Evolutionary conservation across 2,329 filamentous ascomycete species (phyloP).

Genomic region (Amphichorda felina): DNA sequence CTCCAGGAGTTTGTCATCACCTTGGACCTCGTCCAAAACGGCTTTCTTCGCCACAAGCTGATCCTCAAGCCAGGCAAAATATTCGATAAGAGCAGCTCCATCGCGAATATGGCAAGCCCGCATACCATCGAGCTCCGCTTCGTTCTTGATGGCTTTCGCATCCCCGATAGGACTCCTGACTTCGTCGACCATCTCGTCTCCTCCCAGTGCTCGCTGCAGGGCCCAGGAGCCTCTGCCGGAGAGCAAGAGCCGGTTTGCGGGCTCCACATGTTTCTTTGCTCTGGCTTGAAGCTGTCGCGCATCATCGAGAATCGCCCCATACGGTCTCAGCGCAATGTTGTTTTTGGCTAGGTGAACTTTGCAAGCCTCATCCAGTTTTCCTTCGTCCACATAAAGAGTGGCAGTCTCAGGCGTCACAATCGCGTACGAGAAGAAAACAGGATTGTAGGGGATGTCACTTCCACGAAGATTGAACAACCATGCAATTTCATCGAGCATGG

Average conservation of each 20-base stretch:
- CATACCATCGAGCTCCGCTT: conserved; percentile 84
- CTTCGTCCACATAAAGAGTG: conserved; percentile 73
- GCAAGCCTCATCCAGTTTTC: conserved; percentile 60
- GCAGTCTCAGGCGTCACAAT: conserved; percentile 67
- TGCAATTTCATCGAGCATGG: conserved; percentile 90
- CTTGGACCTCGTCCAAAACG: conserved; percentile 75
- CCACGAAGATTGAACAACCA: conserved; percentile 98
- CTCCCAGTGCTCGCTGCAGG: conserved; percentile 73
- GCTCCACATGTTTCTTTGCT: conserved; percentile 9
- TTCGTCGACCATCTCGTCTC: conserved; percentile 76
- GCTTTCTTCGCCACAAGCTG: conserved; percentile 65
- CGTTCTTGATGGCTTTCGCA: conserved; percentile 90
- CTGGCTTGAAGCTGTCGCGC: conserved; percentile 43
- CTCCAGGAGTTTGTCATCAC: conserved; percentile 80
- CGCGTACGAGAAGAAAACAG: conserved; percentile 96
- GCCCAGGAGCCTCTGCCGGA: conserved; percentile 93
- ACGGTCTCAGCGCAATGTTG: conserved; percentile 67
- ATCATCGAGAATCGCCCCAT: conserved; percentile 70
- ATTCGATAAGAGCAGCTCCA: conserved; percentile 80
- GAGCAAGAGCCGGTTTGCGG: conserved; percentile 53
- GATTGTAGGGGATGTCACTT: conserved; percentile 93
- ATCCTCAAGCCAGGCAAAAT: conserved; percentile 94
- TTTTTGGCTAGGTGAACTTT: conserved; percentile 57
- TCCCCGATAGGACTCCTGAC: conserved; percentile 78
- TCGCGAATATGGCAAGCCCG: conserved; percentile 86